Percentiles rank a stretch among this genome's conserved stretches.
Conservation (phyloP, 108 stramenopile genomes). For the Schizochytrium sp. region DNA sequence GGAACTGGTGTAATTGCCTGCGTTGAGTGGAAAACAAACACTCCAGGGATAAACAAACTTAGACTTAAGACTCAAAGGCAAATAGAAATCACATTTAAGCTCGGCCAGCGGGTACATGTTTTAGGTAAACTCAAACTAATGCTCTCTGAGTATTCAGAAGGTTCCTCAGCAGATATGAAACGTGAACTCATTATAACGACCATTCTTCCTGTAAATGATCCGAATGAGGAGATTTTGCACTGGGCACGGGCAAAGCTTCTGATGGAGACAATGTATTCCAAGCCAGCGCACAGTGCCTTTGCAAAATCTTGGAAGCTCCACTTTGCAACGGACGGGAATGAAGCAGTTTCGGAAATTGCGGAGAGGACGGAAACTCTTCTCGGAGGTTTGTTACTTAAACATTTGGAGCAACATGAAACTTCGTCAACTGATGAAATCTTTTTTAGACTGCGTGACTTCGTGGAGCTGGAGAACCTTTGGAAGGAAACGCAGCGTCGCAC, state of each 20-base stretch:
- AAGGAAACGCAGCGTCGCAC: conserved; percentile 3
- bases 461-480: neutral
- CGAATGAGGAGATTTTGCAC: conserved; percentile 25
- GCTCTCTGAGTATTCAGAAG: neutral
- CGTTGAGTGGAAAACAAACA: neutral
- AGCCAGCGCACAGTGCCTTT: neutral
- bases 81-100: neutral
- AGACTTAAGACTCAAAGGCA: neutral
- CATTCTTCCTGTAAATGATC: neutral
- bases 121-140: neutral
- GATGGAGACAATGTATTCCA: neutral
- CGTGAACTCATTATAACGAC: neutral
- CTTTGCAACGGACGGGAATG: neutral
- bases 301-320: neutral
- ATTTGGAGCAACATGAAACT: neutral
- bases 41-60: neutral
- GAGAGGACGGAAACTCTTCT: neutral
- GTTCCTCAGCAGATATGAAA: neutral
- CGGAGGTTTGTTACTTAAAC: neutral
- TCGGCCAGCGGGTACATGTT: conserved; percentile 5
- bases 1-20: conserved; percentile 38
- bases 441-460: conserved; percentile 23
- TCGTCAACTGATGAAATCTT: neutral
- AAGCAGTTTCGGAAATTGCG: neutral
- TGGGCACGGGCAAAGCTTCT: neutral